Evolutionary conservation across 768 basidiomycete genomes (phyloP).

Genomic region (Lactifluus pinguis): DNA sequence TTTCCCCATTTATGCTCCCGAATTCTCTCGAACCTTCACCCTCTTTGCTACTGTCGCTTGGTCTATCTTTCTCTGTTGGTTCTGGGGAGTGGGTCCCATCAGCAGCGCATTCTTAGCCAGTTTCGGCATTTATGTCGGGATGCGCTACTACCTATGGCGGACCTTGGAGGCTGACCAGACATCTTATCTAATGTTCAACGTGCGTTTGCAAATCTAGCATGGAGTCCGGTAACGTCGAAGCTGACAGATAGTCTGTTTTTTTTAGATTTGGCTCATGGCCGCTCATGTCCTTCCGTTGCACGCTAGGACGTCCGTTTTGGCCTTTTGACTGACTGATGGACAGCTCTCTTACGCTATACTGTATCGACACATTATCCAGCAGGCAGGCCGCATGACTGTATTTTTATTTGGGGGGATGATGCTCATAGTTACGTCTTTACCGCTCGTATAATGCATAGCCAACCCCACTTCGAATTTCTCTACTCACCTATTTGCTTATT

Average conservation of each 20-base stretch:
- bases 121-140: constrained; percentile 19
- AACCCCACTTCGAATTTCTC: constrained; percentile 10
- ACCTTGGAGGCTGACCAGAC: constrained; percentile 15
- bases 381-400: constrained; percentile 13
- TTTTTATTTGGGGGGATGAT: constrained; percentile 15
- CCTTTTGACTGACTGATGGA: constrained; percentile 15
- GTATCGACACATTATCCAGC: constrained; percentile 10
- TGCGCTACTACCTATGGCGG: constrained; percentile 20
- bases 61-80: constrained; percentile 19
- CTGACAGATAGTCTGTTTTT: constrained; percentile 4
- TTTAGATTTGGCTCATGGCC: constrained; percentile 19
- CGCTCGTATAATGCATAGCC: constrained; percentile 16
- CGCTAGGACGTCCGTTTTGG: constrained; percentile 17
- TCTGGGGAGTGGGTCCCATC: constrained; percentile 20
- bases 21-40: constrained; percentile 19
- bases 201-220: constrained; percentile 16
- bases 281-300: constrained; percentile 17
- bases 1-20: constrained; percentile 21
- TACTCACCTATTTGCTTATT: constrained; percentile 1
- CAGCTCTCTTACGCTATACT: constrained; percentile 11
- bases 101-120: constrained; percentile 11
- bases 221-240: constrained; percentile 6
- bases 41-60: constrained; percentile 20
- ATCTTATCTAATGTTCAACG: constrained; percentile 22
- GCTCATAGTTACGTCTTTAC: constrained; percentile 10